Conservation (phyloP, 352 stramenopile species). For the Globisporangium canariense region DNA sequence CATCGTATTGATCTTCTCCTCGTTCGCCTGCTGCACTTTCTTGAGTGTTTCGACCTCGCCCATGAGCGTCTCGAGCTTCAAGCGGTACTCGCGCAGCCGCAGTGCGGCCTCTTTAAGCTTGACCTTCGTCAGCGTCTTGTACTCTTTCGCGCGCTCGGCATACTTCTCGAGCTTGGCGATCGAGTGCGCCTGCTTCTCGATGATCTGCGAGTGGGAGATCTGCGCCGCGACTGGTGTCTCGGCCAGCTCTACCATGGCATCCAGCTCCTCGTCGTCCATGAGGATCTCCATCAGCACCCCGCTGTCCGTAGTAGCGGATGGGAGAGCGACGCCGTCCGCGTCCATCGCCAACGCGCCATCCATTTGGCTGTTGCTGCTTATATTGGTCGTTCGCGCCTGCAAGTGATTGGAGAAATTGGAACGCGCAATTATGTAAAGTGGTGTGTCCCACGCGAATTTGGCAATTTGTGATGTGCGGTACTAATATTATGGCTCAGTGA, state of each 20-base stretch:
- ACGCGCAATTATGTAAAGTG: neutral
- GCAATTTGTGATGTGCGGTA: too few species aligned
- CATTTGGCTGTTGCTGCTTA: constrained; percentile 1
- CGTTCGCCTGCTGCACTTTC: constrained; percentile 9
- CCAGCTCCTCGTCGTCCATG: constrained; percentile 15
- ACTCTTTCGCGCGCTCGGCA: constrained; percentile 34
- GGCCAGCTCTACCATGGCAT: constrained; percentile 10
- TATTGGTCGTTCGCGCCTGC: neutral
- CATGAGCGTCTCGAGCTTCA: constrained; percentile 50
- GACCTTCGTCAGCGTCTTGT: constrained; percentile 54
- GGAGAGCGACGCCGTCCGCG: neutral
- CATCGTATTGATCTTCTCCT: constrained; percentile 1
- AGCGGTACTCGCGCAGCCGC: constrained; percentile 56
- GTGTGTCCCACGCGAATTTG: too few species aligned
- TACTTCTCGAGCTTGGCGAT: constrained; percentile 49
- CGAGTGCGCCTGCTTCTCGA: constrained; percentile 53
- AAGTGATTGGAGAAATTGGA: constrained; percentile 8
- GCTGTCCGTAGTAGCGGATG: neutral
- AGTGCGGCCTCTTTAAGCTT: constrained; percentile 67
- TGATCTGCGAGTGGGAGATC: constrained; percentile 70
- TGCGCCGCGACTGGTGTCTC: constrained; percentile 27
- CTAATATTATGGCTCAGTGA: too few species aligned
- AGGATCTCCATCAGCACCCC: constrained; percentile 13
- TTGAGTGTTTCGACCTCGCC: constrained; percentile 24
- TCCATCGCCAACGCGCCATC: constrained; percentile 11